Evolutionary conservation across 1,284 basidiomycete genomes (phyloP), one percentile per base, ranked within the genome.

Genomic region (Sanghuangporus weigelae): DNA sequence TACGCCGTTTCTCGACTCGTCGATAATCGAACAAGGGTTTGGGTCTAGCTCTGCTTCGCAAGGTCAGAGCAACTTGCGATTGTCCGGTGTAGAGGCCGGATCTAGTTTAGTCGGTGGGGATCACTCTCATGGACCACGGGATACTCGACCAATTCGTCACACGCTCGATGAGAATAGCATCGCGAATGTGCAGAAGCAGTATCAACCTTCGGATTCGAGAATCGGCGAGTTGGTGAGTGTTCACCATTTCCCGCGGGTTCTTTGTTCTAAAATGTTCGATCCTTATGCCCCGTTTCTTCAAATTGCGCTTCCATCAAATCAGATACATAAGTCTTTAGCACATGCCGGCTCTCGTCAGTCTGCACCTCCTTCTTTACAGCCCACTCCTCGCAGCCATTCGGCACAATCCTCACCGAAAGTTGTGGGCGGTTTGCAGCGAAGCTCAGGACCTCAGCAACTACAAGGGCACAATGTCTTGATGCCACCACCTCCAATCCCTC

Each of bases 401-500:
- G 10, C 21, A 19, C 26, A 36, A 36, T 19, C 31, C 21, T 46
- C 53, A 54, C 31, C 31, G 23, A 6, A 26, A 51, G 7, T 19
- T 39, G 11, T 35, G 10, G 5, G 44, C 7, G 16, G 44, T 14
- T 19, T n/a, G 21, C 44, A 7, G 7, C 12, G 16, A 19, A 46
- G 10, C 7, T 16, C 8, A 46, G 21, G 44, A 46, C 16, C 44
- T 16, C 44, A 7, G 21, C 44, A 19, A 19, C 36, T n/a, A 36
- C 53, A 38, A 36, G 53, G 35, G 16, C 46, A 51, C 19, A 51
- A 26, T 23, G 48, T 48, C 6, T 36, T 26, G 19, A 60, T 60
- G 58, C 48, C 58, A 3, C 58, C 58, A 6, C 58, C 58, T 7
- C 58, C 58, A 19, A 31, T 51, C n/a, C 58, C 58, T 12, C n/a